These are phyloP conservation scores for Pisolithus orientalis DNA, from an alignment of 768 basidiomycete species.

Conservation along the genomic window DNA sequence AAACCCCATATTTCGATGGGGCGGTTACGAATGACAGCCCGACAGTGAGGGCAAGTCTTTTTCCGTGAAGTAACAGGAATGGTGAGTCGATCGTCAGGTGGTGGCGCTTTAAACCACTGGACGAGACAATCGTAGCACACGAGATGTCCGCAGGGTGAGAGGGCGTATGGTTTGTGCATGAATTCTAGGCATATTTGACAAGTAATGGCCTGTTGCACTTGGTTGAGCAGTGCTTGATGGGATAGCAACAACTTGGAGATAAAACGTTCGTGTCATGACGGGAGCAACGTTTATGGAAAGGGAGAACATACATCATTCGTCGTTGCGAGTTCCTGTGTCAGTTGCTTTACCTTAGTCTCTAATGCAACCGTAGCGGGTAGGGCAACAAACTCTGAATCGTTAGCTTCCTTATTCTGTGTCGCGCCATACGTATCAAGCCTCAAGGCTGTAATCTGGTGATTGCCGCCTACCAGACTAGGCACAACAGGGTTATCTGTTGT, in stretches of 20 bases:
- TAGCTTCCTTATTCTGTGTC: not conserved
- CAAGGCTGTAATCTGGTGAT: too few species aligned
- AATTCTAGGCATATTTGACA: conserved; percentile 79
- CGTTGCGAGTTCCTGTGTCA: conserved; percentile 39
- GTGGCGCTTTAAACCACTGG: conserved; percentile 62
- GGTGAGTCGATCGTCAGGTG: conserved; percentile 18
- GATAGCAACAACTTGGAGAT: conserved; percentile 38
- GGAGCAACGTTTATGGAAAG: not conserved
- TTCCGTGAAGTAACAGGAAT: conserved; percentile 27
- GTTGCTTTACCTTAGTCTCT: conserved; percentile 28
- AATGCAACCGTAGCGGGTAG: conserved; percentile 2
- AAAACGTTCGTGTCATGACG: not conserved
- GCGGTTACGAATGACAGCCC: conserved; percentile 35
- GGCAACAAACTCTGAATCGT: not conserved
- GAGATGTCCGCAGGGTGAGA: conserved; percentile 71
- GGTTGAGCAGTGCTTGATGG: conserved; percentile 47
- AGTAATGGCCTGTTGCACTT: conserved; percentile 57
- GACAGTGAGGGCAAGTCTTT: conserved; percentile 42
- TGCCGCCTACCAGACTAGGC: not conserved
- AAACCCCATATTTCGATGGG: conserved; percentile 45
- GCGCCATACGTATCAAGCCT: not conserved
- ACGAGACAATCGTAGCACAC: conserved; percentile 69
- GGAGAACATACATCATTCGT: conserved; percentile 32
- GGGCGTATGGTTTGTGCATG: conserved; percentile 65
- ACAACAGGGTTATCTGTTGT: not conserved